These are phyloP conservation scores for Cadophora malorum DNA, from an alignment of 2,329 filamentous ascomycete species.

Conservation along the genomic window DNA sequence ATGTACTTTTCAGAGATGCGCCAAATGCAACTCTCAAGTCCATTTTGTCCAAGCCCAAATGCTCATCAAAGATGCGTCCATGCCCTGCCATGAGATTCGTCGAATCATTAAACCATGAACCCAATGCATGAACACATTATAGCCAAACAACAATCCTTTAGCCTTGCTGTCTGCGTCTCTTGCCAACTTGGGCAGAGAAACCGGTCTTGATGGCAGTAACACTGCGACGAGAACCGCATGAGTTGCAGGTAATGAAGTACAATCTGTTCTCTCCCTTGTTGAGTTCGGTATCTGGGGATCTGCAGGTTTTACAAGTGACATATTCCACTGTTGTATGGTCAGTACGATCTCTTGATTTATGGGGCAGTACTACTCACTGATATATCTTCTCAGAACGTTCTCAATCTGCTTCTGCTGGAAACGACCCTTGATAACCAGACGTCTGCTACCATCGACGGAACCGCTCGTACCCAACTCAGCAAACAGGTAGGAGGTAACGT, in stretches of 20 bases:
- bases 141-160: conserved; percentile 54
- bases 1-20: conserved; percentile 23
- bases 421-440: conserved; percentile 97
- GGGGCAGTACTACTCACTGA: conserved; percentile 67
- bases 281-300: conserved; percentile 91
- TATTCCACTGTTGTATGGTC: conserved; percentile 71
- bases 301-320: conserved; percentile 98
- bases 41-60: conserved; percentile 19
- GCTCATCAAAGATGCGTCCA: conserved; percentile 20
- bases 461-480: conserved; percentile 97
- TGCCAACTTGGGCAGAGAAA: conserved; percentile 99
- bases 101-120: conserved; percentile 19
- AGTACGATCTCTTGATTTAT: conserved; percentile 26
- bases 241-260: conserved; percentile 98
- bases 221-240: conserved; percentile 80
- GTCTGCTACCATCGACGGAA: conserved; percentile 89
- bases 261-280: conserved; percentile 99
- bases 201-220: conserved; percentile 99
- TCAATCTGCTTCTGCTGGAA: conserved; percentile 99
- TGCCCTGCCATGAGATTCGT: conserved; percentile 19
- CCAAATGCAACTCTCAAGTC: conserved; percentile 21
- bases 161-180: conserved; percentile 93
- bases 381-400: conserved; percentile 94
- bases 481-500: conserved; percentile 96
- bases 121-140: conserved; percentile 19